Base-by-base conservation (phyloP, 441 rosid species). In the Melastoma candidum region DNA sequence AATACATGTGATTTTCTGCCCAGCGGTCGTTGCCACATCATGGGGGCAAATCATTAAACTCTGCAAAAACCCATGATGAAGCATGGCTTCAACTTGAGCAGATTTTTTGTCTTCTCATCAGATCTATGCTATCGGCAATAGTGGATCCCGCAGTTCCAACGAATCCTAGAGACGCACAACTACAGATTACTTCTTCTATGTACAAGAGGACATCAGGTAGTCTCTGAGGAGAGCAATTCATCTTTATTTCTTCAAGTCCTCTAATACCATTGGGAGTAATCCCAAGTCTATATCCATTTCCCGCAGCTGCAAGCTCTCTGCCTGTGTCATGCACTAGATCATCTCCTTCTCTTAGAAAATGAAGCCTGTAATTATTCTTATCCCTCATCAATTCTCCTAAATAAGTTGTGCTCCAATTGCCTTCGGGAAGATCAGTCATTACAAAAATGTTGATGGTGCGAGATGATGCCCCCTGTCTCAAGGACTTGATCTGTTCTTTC, bases 61-160 rank as follows among this genome's bases (percentile, higher is more conserved):
- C 41, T 1, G 41, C 41, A 32, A 32, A 32, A 32, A 32, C 41
- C 41, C 57, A 68, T 10, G 29, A 66, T 12, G 62, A 26, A 49
- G 55, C 58, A 63, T 24, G 63, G 36, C 64, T 60, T 69, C 24
- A 49, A 60, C 57, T 60, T n/a, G 69, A 69, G 63, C 95, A 86
- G 22, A 64, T 73, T 49, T 70, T 64, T 11, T 36, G 68, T 65
- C 81, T 93, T 73, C 95, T 78, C 86, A 82, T 79, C 68, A 65
- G 66, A 74, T 76, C 90, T 64, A 88, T 66, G 70, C 73, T 84
- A 46, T 80, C 90, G 1, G 90, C 95, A 69, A 93, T 84, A 2
- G 97, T 89, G n/a, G 96, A 89, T 46, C 96, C 99, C 8, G 85
- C 73, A 32, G 99, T 89, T 57, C 96, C 96, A 61, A 89, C 77